Evolutionary conservation across 2,329 filamentous ascomycete species (phyloP).

Genomic region (Herpotrichia juniperi): DNA sequence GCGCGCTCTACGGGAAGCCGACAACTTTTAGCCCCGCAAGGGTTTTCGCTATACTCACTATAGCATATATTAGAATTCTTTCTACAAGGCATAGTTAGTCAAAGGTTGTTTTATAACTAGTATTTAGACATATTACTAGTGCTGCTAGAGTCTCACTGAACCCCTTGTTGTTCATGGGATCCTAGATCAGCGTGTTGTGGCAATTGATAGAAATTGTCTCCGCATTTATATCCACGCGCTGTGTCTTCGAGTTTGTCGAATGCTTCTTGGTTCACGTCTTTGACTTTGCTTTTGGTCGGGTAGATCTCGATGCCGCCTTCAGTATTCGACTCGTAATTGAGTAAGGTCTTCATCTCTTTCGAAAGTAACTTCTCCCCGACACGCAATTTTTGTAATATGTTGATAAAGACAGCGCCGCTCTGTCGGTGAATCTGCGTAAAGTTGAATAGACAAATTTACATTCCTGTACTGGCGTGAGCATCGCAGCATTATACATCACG

Average conservation of each 20-base stretch:
- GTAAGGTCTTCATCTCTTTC: background rate
- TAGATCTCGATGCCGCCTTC: background rate
- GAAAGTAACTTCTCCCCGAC: conserved; percentile 21
- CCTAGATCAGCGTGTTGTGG: background rate
- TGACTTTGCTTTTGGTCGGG: background rate
- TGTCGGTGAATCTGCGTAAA: conserved; percentile 65
- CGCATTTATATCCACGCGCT: background rate
- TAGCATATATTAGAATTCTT: too few relatives aligned
- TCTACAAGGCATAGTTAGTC: too few relatives aligned
- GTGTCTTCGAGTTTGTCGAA: background rate
- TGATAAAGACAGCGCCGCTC: conserved; percentile 59
- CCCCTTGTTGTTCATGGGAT: background rate
- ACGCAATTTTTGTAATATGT: conserved; percentile 61
- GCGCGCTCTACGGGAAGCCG: too few relatives aligned
- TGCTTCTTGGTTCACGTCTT: background rate
- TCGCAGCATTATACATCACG: background rate
- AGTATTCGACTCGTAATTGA: background rate
- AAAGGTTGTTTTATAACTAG: too few relatives aligned
- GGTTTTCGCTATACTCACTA: too few relatives aligned
- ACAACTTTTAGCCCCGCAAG: too few relatives aligned
- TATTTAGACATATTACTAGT: background rate
- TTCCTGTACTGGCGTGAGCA: conserved; percentile 28
- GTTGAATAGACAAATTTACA: conserved; percentile 60
- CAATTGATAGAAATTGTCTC: background rate
- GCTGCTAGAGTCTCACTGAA: background rate